Percentiles rank a stretch among this genome's conserved stretches.
These are phyloP conservation scores for Globisporangium cederbergense DNA, from an alignment of 352 stramenopile genomes.

Conservation along the genomic window DNA sequence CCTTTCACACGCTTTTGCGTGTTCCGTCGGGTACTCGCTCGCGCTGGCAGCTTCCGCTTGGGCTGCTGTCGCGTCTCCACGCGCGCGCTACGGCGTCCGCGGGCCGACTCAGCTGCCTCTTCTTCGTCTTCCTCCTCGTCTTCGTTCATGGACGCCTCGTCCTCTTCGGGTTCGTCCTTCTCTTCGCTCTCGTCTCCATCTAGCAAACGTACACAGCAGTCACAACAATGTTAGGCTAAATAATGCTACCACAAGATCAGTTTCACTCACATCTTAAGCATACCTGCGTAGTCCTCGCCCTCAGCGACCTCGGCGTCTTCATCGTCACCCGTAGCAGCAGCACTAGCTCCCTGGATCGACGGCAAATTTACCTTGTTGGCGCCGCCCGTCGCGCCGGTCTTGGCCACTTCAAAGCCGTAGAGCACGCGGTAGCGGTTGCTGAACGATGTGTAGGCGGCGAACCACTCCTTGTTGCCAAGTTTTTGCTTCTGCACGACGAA, in stretches of 20 bases:
- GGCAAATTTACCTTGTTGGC: slow-evolving; percentile 11
- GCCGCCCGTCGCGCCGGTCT: background rate
- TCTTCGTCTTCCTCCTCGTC: slow-evolving; percentile 25
- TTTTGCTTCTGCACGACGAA: slow-evolving; percentile 45
- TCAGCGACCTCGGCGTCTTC: slow-evolving; percentile 15
- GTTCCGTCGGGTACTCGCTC: slow-evolving; percentile 24
- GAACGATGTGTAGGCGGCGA: slow-evolving; percentile 64
- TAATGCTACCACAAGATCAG: background rate
- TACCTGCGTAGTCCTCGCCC: slow-evolving; percentile 16
- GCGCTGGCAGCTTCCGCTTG: slow-evolving; percentile 19
- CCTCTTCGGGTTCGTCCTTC: slow-evolving; percentile 25
- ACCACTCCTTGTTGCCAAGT: slow-evolving; percentile 50
- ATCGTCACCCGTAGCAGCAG: slow-evolving; percentile 3
- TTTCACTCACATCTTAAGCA: background rate
- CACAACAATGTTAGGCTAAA: background rate
- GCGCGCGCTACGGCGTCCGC: slow-evolving; percentile 24
- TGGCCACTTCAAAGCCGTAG: slow-evolving; percentile 34
- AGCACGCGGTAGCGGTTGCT: slow-evolving; percentile 53
- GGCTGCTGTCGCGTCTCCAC: slow-evolving; percentile 18
- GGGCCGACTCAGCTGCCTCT: slow-evolving; percentile 24
- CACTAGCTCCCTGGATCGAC: background rate
- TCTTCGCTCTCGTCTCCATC: slow-evolving; percentile 36
- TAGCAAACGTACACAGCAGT: slow-evolving; percentile 3
- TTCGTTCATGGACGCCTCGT: slow-evolving; percentile 26
- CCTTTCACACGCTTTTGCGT: slow-evolving; percentile 57